These are phyloP conservation scores for Tremella fuciformis DNA, from an alignment of 768 basidiomycete genomes.

Conservation along the genomic window DNA sequence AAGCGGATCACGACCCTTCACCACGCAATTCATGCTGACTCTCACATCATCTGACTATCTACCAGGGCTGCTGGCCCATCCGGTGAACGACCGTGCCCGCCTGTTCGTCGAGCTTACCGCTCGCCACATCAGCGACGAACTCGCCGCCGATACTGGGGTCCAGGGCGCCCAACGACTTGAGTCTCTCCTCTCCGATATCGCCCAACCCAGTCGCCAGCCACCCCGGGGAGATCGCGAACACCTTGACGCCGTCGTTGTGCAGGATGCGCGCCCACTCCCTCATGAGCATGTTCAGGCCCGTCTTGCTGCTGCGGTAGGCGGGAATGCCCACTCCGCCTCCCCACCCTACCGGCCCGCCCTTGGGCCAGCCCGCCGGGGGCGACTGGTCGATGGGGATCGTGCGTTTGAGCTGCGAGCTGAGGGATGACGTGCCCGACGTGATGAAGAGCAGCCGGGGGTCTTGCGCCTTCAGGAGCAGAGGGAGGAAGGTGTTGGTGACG, in stretches of 20 bases:
- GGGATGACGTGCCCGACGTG: slow-evolving; percentile 14
- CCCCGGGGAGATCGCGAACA: slow-evolving; percentile 27
- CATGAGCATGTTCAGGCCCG: slow-evolving; percentile 38
- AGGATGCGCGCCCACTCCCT: slow-evolving; percentile 30
- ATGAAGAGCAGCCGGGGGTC: slow-evolving; percentile 25
- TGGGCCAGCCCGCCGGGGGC: slow-evolving; percentile 24
- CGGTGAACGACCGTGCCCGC: not conserved
- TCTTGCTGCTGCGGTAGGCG: slow-evolving; percentile 29
- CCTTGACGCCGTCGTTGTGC: slow-evolving; percentile 29
- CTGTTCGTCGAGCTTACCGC: not conserved
- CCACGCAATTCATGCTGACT: no score
- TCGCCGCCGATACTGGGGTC: slow-evolving; percentile 1
- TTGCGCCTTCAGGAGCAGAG: slow-evolving; percentile 22
- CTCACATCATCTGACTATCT: no score
- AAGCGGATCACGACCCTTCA: no score
- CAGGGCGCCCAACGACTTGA: not conserved
- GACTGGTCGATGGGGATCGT: slow-evolving; percentile 13
- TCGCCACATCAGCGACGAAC: not conserved
- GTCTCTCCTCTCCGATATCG: slow-evolving; percentile 4
- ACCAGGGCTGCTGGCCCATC: not conserved
- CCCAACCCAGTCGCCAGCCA: slow-evolving; percentile 27
- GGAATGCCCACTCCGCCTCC: not conserved
- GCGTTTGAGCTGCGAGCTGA: not conserved
- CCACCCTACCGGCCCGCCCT: not conserved
- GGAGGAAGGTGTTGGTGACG: slow-evolving; percentile 24